Evolutionary conservation across 331 rosid species (phyloP).

Genomic region (Rosa hybrid): DNA sequence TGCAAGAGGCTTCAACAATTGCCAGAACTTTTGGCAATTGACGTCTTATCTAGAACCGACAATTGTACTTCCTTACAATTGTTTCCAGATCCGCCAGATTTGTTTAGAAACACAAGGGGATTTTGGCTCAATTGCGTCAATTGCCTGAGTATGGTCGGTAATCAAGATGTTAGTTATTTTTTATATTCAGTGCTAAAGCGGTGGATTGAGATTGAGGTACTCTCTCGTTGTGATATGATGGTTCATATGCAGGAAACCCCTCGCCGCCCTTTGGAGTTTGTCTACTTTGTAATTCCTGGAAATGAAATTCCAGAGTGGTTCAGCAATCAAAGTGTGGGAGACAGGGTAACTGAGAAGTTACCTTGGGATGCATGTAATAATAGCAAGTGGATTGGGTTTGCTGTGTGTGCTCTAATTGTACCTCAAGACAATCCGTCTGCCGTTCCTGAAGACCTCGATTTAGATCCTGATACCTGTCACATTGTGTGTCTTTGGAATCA

Average conservation of each 20-base stretch:
- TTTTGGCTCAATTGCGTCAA: background rate
- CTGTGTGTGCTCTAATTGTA: background rate
- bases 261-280: fast-evolving
- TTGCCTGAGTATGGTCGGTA: background rate
- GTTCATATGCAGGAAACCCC: background rate
- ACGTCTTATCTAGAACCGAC: fast-evolving
- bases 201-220: background rate
- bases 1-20: background rate
- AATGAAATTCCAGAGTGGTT: background rate
- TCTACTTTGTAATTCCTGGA: background rate
- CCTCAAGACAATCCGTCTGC: background rate
- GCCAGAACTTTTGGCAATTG: background rate
- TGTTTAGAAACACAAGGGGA: no score
- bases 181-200: background rate
- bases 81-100: background rate
- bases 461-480: no score
- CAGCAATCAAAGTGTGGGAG: background rate
- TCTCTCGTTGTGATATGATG: background rate
- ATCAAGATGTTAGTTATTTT: background rate
- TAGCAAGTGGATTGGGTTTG: background rate
- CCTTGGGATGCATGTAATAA: background rate
- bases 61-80: background rate
- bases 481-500: fast-evolving
- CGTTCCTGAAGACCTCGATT: no score
- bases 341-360: background rate